Evolutionary conservation across 305 asterid species (phyloP), one percentile per base, ranked within the genome.

Genomic region (Fraxinus velutina): DNA sequence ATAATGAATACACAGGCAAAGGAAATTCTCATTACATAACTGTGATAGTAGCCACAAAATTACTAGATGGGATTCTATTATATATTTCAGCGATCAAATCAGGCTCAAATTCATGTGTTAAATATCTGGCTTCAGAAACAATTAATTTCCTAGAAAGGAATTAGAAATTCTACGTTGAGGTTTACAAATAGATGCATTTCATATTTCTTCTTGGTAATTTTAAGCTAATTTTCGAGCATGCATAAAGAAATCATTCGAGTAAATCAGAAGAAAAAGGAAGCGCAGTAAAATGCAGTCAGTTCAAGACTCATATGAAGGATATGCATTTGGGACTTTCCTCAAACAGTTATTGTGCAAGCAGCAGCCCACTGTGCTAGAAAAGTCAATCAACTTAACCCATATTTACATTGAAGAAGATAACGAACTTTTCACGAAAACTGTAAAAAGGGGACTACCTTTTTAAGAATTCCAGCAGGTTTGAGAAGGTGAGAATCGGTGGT

Each of bases 401-500:
- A 2, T n/a, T 15, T 66, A 75, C 2, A 17, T 0, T 68, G 6
- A 52, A 37, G 10, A 1, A 22, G 27, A 8, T 15, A 7, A 66
- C 75, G 39, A 10, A 50, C 1, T 52, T 15, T 42, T n/a, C 32
- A 22, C 6, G 1, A 0, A 47, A 66, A 33, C 42, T 7, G 24
- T 8, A 76, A 17, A 30, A 79, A 29, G 33, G 64, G 17, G 21
- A 24, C 44, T 52, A 92, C 98, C 92, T 90, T 83, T 30, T 44
- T 62, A 77, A 83, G 79, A 55, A 77, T 66, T 79, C 76, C 82
- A 32, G 78, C 76, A 74, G 89, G 86, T 4, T 79, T 92, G 79
- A 76, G 84, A 34, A 66, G 73, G 73, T 79, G 64, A 80, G 87
- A 77, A 64, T 47, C 80, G 66, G 79, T 5, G 76, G 76, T 66